These are phyloP conservation scores for Elaeagnus macrophylla DNA, from an alignment of 306 rosid genomes.

Conservation along the genomic window DNA sequence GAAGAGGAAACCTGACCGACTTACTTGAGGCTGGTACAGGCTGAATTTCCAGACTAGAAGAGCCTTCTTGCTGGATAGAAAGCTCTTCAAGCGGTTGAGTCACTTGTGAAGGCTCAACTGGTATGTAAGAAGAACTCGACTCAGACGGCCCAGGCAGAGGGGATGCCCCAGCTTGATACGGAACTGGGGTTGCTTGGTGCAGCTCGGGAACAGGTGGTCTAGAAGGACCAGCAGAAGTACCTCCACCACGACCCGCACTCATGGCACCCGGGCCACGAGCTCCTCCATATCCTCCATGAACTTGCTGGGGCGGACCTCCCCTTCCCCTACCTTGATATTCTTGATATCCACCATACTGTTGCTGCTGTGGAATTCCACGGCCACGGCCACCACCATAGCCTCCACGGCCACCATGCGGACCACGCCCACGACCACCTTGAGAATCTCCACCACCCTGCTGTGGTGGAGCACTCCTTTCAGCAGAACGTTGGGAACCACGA, in stretches of 20 bases:
- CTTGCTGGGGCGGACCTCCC: constrained; percentile 70
- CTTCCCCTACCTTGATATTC: constrained; percentile 77
- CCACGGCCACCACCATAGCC: constrained; percentile 39
- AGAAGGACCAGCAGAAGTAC: constrained; percentile 61
- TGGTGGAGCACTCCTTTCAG: constrained; percentile 42
- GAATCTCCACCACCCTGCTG: constrained; percentile 50
- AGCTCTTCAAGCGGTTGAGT: constrained; percentile 31
- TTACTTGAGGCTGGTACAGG: constrained; percentile 55
- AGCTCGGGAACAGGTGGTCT: constrained; percentile 82
- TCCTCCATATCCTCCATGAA: constrained; percentile 51
- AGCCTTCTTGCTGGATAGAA: constrained; percentile 30
- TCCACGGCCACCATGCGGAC: constrained; percentile 57
- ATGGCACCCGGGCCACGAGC: constrained; percentile 37
- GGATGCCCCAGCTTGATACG: constrained; percentile 41
- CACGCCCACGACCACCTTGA: constrained; percentile 66
- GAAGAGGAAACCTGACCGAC: constrained; percentile 81
- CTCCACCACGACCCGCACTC: constrained; percentile 39
- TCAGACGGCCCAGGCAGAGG: constrained; percentile 39
- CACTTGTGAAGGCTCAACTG: constrained; percentile 29
- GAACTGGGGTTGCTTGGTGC: constrained; percentile 89
- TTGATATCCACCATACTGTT: constrained; percentile 42
- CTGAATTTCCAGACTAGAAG: constrained; percentile 35
- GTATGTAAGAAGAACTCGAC: constrained; percentile 61
- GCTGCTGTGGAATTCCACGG: constrained; percentile 41
- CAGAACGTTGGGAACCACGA: constrained; percentile 41